phyloP scores from a whole-genome alignment of 2,329 filamentous ascomycete species.

The Aspergillus chevalieri region DNA sequence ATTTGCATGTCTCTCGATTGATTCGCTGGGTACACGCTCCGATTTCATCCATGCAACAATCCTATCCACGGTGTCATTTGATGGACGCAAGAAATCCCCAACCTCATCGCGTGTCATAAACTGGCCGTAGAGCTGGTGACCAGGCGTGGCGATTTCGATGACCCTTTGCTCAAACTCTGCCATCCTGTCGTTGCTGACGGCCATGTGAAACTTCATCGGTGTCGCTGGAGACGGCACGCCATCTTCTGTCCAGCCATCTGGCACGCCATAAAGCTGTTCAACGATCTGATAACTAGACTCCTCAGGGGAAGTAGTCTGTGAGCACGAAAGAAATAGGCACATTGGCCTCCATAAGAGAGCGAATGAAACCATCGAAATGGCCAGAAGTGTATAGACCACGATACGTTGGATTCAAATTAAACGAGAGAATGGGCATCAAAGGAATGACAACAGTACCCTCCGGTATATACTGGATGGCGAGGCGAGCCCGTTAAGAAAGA shows the following conservation, averaged over 20 bases:
- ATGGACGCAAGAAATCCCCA: constrained; percentile 49
- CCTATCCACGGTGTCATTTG: constrained; percentile 41
- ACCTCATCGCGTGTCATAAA: constrained; percentile 59
- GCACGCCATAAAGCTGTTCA: constrained; percentile 24
- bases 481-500: not conserved
- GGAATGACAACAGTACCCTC: not conserved
- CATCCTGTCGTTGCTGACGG: constrained; percentile 45
- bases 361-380: constrained; percentile 5
- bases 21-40: constrained; percentile 42
- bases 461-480: not conserved
- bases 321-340: constrained; percentile 8
- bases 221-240: constrained; percentile 28
- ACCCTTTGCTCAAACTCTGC: constrained; percentile 53
- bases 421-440: not conserved
- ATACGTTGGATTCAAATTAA: not conserved
- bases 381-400: not conserved
- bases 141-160: constrained; percentile 57
- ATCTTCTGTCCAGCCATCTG: constrained; percentile 29
- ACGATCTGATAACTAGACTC: constrained; percentile 15
- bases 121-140: constrained; percentile 53
- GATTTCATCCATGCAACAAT: constrained; percentile 53
- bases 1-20: constrained; percentile 49
- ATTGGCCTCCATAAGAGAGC: constrained; percentile 4
- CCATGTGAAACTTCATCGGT: constrained; percentile 44
- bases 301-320: constrained; percentile 2